These are phyloP conservation scores for Oldenlandia corymbosa DNA, from an alignment of 257 asterid genomes.

Conservation along the genomic window DNA sequence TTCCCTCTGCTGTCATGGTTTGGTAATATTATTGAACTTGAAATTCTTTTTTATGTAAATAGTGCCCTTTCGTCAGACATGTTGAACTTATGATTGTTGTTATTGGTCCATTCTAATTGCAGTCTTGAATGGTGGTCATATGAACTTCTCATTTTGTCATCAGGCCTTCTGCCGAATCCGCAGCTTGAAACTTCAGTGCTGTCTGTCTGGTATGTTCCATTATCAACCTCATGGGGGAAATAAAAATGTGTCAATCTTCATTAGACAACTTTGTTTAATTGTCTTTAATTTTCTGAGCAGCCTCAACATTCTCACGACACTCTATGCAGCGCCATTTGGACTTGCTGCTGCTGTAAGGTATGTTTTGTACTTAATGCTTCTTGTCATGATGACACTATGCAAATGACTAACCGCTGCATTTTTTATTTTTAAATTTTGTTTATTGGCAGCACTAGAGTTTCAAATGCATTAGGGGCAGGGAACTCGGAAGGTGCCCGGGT, in stretches of 20 bases:
- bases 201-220: conserved; percentile 45
- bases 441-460: conserved; percentile 61
- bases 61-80: not conserved
- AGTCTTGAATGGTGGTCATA: conserved; percentile 75
- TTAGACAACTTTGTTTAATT: not conserved
- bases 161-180: conserved; percentile 61
- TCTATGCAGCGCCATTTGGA: conserved; percentile 50
- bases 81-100: not conserved
- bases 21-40: conserved; percentile 35
- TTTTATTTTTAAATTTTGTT: no score
- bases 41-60: not conserved
- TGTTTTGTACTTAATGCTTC: not conserved
- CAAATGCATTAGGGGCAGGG: conserved; percentile 65
- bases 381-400: not conserved
- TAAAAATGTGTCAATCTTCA: not conserved
- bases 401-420: not conserved
- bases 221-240: not conserved
- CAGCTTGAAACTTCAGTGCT: conserved; percentile 63
- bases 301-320: conserved; percentile 49
- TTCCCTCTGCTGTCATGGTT: conserved; percentile 64
- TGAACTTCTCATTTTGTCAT: conserved; percentile 46
- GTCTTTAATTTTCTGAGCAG: conserved; percentile 25
- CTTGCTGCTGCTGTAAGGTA: conserved; percentile 62
- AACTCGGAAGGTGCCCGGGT: conserved; percentile 38
- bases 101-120: conserved; percentile 1